These are phyloP conservation scores for Aspergillus cristatus DNA, from an alignment of 495 filamentous ascomycete species.

Conservation along the genomic window DNA sequence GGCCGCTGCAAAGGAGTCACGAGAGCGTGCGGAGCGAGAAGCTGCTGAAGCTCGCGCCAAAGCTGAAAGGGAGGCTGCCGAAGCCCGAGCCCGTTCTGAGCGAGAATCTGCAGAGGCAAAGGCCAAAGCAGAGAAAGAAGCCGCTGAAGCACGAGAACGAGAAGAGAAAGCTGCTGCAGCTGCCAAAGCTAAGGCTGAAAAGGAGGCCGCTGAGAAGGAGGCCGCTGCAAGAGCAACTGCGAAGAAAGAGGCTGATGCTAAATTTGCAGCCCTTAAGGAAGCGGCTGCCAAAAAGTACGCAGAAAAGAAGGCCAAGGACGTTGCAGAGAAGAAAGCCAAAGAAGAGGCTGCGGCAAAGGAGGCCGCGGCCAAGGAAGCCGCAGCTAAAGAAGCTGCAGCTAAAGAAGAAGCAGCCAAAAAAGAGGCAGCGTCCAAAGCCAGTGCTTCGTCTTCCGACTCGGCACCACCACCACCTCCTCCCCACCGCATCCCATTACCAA, in stretches of 20 bases:
- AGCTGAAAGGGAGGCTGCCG: constrained; percentile 21
- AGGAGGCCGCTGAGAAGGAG: constrained; percentile 37
- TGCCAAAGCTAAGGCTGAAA: constrained; percentile 28
- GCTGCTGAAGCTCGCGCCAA: constrained; percentile 17
- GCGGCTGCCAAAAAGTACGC: constrained; percentile 36
- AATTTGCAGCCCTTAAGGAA: constrained; percentile 37
- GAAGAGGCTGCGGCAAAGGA: constrained; percentile 15
- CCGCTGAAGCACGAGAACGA: constrained; percentile 26
- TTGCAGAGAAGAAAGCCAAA: constrained; percentile 7
- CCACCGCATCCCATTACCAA: constrained; percentile 42
- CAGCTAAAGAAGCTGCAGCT: constrained; percentile 16
- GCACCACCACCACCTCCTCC: constrained; percentile 23
- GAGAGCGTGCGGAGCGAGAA: constrained; percentile 32
- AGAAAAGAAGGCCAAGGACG: constrained; percentile 35
- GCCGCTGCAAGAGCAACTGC: constrained; percentile 34
- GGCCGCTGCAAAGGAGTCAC: constrained; percentile 35
- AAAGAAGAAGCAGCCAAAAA: constrained; percentile 18
- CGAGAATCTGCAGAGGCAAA: constrained; percentile 25
- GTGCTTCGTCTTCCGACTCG: constrained; percentile 12
- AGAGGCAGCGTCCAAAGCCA: constrained; percentile 18
- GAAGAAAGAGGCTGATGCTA: constrained; percentile 40
- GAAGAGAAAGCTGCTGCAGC: constrained; percentile 32
- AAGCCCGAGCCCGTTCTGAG: constrained; percentile 17
- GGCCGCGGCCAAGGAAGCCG: constrained; percentile 16
- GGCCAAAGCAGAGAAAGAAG: constrained; percentile 17